Conservation (phyloP, 768 basidiomycete species). For the Tylopilus balloui region DNA sequence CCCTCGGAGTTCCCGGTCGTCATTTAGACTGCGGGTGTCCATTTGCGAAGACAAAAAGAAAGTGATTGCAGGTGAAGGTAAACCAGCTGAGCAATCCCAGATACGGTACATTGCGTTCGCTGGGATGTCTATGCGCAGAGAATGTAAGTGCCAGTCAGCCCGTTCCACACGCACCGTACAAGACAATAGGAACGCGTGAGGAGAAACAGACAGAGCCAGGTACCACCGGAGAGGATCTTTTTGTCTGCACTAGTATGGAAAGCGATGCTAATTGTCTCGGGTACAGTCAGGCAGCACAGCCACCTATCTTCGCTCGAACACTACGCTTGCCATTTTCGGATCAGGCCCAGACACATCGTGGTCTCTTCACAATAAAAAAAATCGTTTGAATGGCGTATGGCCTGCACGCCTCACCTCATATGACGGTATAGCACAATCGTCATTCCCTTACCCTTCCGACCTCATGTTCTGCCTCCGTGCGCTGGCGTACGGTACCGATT, state of each 20-base stretch:
- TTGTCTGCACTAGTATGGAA: conserved; percentile 15
- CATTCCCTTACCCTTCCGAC: neutral
- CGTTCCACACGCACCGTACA: neutral
- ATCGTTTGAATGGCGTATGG: neutral
- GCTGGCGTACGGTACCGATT: neutral
- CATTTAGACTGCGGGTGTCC: conserved; percentile 2
- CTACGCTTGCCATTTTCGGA: conserved; percentile 23
- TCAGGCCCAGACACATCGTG: neutral
- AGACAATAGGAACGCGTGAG: neutral
- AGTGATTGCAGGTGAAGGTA: neutral
- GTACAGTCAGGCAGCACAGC: conserved; percentile 14
- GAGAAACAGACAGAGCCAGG: neutral
- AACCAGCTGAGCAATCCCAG: neutral
- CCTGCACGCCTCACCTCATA: neutral
- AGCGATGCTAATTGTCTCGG: conserved; percentile 20
- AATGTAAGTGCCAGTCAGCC: neutral
- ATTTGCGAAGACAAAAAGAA: conserved; percentile 23
- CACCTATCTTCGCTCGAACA: conserved; percentile 14
- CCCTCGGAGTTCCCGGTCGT: conserved; percentile 1
- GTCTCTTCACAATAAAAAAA: conserved; percentile 1
- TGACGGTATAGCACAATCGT: neutral
- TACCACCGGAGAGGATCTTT: conserved; percentile 1
- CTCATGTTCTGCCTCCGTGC: neutral
- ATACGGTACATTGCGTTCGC: neutral
- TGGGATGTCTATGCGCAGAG: neutral